phyloP scores from a whole-genome alignment of 1,284 basidiomycete genomes.

The Fistulina hepatica region DNA sequence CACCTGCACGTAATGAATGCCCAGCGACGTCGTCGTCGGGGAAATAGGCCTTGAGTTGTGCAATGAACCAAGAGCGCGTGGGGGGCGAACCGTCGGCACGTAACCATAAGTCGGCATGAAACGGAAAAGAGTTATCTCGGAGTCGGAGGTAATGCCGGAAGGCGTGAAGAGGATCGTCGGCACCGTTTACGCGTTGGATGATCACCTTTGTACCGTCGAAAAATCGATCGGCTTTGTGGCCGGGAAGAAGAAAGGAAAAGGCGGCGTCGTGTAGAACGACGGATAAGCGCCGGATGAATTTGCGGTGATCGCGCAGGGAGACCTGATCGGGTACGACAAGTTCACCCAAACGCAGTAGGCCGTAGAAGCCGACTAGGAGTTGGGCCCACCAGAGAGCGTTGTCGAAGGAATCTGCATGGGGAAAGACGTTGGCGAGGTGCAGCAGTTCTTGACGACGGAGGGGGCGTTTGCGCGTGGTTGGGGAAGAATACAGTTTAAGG shows the following conservation, averaged over 20 bases:
- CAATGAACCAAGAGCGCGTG: slow-evolving; percentile 15
- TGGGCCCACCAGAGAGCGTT: slow-evolving; percentile 20
- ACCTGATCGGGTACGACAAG: slow-evolving; percentile 18
- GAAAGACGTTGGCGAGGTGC: slow-evolving; percentile 1
- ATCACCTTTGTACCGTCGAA: slow-evolving; percentile 20
- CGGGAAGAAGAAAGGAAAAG: slow-evolving; percentile 20
- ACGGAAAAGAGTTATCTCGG: slow-evolving; percentile 16
- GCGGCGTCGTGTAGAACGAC: slow-evolving; percentile 2
- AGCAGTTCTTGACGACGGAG: slow-evolving; percentile 15
- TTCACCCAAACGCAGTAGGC: slow-evolving; percentile 23
- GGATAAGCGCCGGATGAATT: slow-evolving; percentile 13
- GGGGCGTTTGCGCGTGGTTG: slow-evolving; percentile 19
- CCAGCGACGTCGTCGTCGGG: slow-evolving; percentile 10
- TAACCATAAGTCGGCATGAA: slow-evolving; percentile 18
- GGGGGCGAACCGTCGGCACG: slow-evolving; percentile 14
- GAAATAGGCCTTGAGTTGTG: slow-evolving; percentile 9
- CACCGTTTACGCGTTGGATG: slow-evolving; percentile 5
- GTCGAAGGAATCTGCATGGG: slow-evolving; percentile 18
- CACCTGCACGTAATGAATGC: slow-evolving; percentile 16
- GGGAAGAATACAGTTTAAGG: slow-evolving; percentile 11
- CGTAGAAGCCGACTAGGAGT: slow-evolving; percentile 20
- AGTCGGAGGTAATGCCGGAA: slow-evolving; percentile 16
- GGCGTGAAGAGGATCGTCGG: slow-evolving; percentile 8
- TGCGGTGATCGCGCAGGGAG: slow-evolving; percentile 12
- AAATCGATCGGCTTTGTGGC: slow-evolving; percentile 23